Evolutionary conservation across 1,284 basidiomycete genomes (phyloP).

Genomic region (Fomitopsis schrenkii): DNA sequence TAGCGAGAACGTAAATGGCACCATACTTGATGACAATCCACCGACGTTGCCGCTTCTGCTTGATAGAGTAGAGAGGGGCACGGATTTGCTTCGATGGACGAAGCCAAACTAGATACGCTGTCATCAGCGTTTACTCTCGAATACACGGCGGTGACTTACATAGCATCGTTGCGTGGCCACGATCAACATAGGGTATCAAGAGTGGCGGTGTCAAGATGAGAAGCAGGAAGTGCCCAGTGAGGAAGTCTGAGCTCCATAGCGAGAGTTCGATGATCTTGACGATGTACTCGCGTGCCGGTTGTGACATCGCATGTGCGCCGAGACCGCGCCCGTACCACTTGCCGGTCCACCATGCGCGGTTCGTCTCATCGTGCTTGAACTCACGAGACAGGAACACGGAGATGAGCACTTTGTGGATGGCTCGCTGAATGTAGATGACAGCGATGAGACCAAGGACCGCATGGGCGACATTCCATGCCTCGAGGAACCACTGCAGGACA

Average conservation of each 20-base stretch:
- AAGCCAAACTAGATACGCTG: constrained; percentile 62
- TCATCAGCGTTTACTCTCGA: constrained; percentile 16
- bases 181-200: constrained; percentile 72
- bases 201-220: constrained; percentile 75
- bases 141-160: constrained; percentile 43
- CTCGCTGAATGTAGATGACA: constrained; percentile 85
- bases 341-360: constrained; percentile 97
- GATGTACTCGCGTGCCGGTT: constrained; percentile 83
- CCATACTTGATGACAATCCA: constrained; percentile 87
- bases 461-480: constrained; percentile 89
- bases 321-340: constrained; percentile 93
- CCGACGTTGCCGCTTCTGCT: constrained; percentile 82
- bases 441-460: constrained; percentile 88
- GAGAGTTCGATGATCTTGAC: constrained; percentile 85
- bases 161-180: constrained; percentile 70
- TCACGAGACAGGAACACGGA: constrained; percentile 90
- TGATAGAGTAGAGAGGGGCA: constrained; percentile 88
- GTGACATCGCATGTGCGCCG: constrained; percentile 84
- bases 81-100: constrained; percentile 89
- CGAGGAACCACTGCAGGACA: constrained; percentile 79
- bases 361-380: constrained; percentile 97
- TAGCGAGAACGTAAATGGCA: constrained; percentile 67
- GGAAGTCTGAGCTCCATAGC: constrained; percentile 76
- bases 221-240: constrained; percentile 62
- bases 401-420: constrained; percentile 89